Conservation (phyloP, 768 basidiomycete species). For the Cantharellus cinnabarinus region DNA sequence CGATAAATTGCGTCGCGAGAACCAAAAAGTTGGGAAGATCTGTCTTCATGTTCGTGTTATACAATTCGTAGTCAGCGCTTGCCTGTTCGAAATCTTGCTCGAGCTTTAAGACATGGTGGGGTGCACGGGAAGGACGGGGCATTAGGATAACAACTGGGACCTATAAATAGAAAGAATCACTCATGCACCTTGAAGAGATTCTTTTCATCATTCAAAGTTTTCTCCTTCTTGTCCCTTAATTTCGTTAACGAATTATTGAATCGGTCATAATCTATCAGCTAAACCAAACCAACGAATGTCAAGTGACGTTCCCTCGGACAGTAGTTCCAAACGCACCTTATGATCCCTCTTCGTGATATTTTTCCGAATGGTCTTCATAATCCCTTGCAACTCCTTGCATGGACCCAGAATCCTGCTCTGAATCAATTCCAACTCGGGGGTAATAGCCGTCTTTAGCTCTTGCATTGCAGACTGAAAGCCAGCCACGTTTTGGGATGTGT, state of each 20-base stretch:
- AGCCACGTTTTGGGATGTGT: slow-evolving; percentile 60
- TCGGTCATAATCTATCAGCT: slow-evolving; percentile 87
- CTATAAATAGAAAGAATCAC: neutral
- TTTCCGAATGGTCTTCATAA: slow-evolving; percentile 82
- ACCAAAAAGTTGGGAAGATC: slow-evolving; percentile 88
- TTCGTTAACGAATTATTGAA: slow-evolving; percentile 92
- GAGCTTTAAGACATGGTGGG: slow-evolving; percentile 29
- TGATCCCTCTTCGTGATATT: slow-evolving; percentile 92
- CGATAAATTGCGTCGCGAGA: slow-evolving; percentile 74
- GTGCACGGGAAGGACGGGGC: too few species aligned
- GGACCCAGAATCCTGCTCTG: slow-evolving; percentile 70
- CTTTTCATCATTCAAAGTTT: slow-evolving; percentile 88
- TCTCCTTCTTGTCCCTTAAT: slow-evolving; percentile 95
- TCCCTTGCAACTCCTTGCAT: slow-evolving; percentile 67
- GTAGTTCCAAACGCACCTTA: slow-evolving; percentile 35
- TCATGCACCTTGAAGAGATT: slow-evolving; percentile 72
- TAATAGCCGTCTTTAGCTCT: slow-evolving; percentile 56
- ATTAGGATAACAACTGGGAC: neutral
- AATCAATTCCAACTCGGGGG: slow-evolving; percentile 88
- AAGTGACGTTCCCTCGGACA: neutral
- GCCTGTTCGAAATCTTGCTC: slow-evolving; percentile 94
- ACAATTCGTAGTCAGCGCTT: slow-evolving; percentile 81
- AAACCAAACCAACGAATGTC: neutral
- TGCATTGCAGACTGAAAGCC: slow-evolving; percentile 56
- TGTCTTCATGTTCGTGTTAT: slow-evolving; percentile 73